Conservation (phyloP, 2,329 filamentous ascomycete genomes). For the Pleomassaria siparia region DNA sequence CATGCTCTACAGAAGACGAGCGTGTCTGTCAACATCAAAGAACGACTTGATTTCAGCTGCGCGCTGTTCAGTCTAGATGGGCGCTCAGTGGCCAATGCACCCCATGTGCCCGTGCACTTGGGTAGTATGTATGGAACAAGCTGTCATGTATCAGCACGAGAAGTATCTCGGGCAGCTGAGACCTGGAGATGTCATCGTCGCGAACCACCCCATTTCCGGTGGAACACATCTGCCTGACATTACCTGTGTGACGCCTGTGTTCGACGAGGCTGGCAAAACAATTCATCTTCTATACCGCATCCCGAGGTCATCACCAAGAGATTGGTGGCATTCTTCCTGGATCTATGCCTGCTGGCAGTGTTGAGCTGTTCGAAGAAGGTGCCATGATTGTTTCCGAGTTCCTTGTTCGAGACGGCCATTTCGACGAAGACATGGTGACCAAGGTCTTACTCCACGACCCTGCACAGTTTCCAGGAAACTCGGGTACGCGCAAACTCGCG, state of each 20-base stretch:
- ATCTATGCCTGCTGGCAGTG: conserved; percentile 49
- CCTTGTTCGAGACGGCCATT: conserved; percentile 35
- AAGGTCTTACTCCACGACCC: conserved; percentile 30
- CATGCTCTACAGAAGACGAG: conserved; percentile 24
- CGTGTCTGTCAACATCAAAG: conserved; percentile 28
- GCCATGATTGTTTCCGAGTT: conserved; percentile 49
- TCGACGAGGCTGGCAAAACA: conserved; percentile 19
- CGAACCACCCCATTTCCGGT: conserved; percentile 29
- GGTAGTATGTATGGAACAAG: conserved; percentile 29
- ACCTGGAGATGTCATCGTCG: conserved; percentile 30
- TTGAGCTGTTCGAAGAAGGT: conserved; percentile 51
- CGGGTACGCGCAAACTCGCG: conserved; percentile 30
- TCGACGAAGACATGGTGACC: conserved; percentile 38
- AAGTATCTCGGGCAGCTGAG: conserved; percentile 18
- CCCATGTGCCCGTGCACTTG: conserved; percentile 29
- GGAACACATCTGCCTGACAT: conserved; percentile 35
- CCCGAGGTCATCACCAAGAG: conserved; percentile 30
- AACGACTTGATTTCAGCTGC: conserved; percentile 29
- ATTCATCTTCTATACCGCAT: conserved; percentile 31
- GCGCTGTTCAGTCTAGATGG: conserved; percentile 26
- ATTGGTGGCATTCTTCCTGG: conserved; percentile 34
- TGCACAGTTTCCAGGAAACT: conserved; percentile 31
- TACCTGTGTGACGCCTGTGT: conserved; percentile 30
- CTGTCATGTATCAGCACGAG: conserved; percentile 29
- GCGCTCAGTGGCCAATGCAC: conserved; percentile 27